Base-by-base conservation (phyloP, 2,329 filamentous ascomycete genomes). In the Colletotrichum viniferum region DNA sequence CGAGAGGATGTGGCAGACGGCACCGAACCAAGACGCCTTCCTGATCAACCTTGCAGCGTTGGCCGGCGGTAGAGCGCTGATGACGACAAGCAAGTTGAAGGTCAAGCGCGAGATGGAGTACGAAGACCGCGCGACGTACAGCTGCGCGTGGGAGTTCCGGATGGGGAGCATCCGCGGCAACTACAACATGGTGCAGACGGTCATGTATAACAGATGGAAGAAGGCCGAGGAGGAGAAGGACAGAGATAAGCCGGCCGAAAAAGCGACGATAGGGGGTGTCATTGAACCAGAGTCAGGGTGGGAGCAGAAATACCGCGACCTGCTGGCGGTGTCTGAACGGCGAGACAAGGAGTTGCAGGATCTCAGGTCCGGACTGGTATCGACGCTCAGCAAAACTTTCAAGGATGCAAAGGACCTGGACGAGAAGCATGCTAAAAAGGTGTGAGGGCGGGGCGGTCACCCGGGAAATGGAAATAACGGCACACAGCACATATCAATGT, bases 1-100 rank as follows among this genome's bases (percentile, higher is more conserved):
- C 28, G 87, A 89, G 69, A 88, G 88, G 69, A 86, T 92, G 75
- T 86, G 88, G 75, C 86, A 85, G 52, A 86, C 87, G 60, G 88
- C 90, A 1, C 82, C 84, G 2, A 89, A 86, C 13, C 87, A 88
- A 7, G 87, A 92, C 79, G 86, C 87, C 0, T 92, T 93, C 77
- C 82, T 93, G 14, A 88, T 92, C 77, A 92, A 92, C 79, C 81
- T 92, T 7, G 87, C 90, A 0, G 90, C 90, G 6, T 84, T 93
- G 13, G 88, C 87, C 1, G 91, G 91, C 10, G 89, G 89, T 5
- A 86, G 84, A 64, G 81, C 88, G 32, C 84, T 92, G 64, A 87
- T 90, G 82, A 84, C 84, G 14, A 82, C 83, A 7, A 81, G 84
- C 24, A 84, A 83, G 26, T 80, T 85, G 61, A 83, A 84, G 69